These are phyloP conservation scores for Epichloe uncinata DNA, from an alignment of 2,329 filamentous ascomycete species.

Conservation along the genomic window DNA sequence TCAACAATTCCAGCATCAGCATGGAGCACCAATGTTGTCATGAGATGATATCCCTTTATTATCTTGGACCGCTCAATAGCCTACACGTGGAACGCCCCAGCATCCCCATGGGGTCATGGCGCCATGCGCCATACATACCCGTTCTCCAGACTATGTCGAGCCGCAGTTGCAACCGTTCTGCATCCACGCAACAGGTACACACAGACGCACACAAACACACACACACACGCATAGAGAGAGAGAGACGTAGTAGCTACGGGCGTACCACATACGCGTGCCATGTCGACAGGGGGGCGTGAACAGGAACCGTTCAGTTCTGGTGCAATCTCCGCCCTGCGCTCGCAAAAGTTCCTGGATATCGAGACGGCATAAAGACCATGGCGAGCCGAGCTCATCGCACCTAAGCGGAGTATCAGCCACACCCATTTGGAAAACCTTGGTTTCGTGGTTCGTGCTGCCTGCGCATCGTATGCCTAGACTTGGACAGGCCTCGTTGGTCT, in stretches of 20 bases:
- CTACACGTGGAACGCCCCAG: slow-evolving; percentile 6
- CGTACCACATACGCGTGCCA: neutral
- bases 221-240: too few species aligned
- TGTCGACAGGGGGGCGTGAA: slow-evolving; percentile 2
- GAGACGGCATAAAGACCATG: neutral
- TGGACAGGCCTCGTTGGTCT: neutral
- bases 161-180: neutral
- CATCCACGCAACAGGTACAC: neutral
- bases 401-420: neutral
- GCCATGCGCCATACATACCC: neutral
- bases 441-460: neutral
- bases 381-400: neutral
- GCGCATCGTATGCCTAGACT: neutral
- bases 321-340: slow-evolving; percentile 8
- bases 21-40: too few species aligned
- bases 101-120: slow-evolving; percentile 8
- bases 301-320: slow-evolving; percentile 5
- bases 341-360: slow-evolving; percentile 12
- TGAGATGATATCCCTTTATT: neutral
- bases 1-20: too few species aligned
- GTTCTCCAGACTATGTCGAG: neutral
- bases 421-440: neutral
- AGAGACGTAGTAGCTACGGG: too few species aligned
- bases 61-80: neutral
- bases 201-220: too few species aligned